Evolutionary conservation across 768 basidiomycete genomes (phyloP), one percentile per base, ranked within the genome.

Genomic region (Rhizopogon vesiculosus): DNA sequence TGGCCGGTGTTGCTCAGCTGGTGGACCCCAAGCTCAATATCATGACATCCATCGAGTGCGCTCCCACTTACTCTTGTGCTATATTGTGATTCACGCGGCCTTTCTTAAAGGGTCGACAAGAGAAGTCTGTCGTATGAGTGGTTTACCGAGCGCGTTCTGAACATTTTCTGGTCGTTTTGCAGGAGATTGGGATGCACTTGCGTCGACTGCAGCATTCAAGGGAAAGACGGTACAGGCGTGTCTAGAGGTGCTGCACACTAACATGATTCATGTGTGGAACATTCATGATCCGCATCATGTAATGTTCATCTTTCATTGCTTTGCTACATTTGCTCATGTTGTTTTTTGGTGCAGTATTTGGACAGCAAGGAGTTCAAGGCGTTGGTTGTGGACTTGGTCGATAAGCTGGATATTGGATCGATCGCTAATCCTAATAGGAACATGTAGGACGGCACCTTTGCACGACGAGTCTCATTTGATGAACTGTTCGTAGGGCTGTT

Each of bases 111-210:
- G 9, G 50, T 55, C 28, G 53, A 44, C 13, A 46, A 46, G 39
- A 16, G 33, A 54, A 45, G 53, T 45, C 4, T 22, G 53, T 46
- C 12, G 33, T 40, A 40, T 58, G 7, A 52, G 52, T 42, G n/a
- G 29, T 45, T 12, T n/a, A 8, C 8, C n/a, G 44, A n/a, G 9
- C 5, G 15, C 15, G 6, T n/a, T 28, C 28, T 29, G 9, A 45
- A 7, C 9, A 8, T 16, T 1, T 29, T 29, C 2, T 15, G 10
- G 15, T 31, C 31, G 7, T 31, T 31, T 25, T 46, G 8, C 33
- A 65, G 65, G 45, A 50, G 66, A 65, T 51, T 66, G 64, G 64
- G 42, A 39, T 6, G 51, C 42, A 2, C 45, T 65, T 10, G 56
- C 52, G 12, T 51, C 65, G 0, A 55, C 54, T 19, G 16, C 35